Base-by-base conservation (phyloP, 371 early-diverging fungal species). In the Gilbertella persicaria region DNA sequence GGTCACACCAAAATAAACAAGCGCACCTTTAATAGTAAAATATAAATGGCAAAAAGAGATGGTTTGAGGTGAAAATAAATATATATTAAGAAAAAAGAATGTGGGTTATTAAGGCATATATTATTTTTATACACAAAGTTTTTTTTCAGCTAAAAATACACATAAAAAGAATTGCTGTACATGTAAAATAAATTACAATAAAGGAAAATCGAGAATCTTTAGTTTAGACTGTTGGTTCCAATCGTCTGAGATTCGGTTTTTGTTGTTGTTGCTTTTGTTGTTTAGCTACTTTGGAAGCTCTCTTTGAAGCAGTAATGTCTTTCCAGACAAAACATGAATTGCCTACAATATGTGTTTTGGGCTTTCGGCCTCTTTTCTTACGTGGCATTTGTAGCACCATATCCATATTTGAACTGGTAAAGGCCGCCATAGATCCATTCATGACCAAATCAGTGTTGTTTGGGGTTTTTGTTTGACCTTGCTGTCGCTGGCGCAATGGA, bases 271-370 rank as follows among this genome's bases (percentile, higher is more conserved):
- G 29, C 10, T 45, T 29, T 10, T 23, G 43, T 43, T 29, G 21
- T 24, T 43, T 52, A 9, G 33, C 24, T 7, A 45, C 33, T 35
- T 46, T 46, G 1, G 35, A 33, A 6, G 46, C 30, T 19, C 46
- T 46, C 19, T 39, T 46, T 3, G 55, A 21, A 33, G 48, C 30
- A 41, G 47, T 33, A 1, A 62, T 53, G 44, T 62, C 62, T 53
- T 67, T 69, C 72, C 74, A 74, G 9, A 74, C 74, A 68, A 78
- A 78, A 40, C 78, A 78, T 17, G 78, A 73, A 51, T 78, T 74
- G 12, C 78, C 78, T 24, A 50, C 69, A 38, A 78, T 67, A 36
- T 73, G 78, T 2, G 66, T 69, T 36, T 78, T 78, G 10, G 78
- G 73, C 51, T 78, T 78, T 16, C 78, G 48, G 1, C 78, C 78